These are phyloP conservation scores for Nadsonia starkeyi-henricii DNA, from an alignment of 1,139 yeast species.

Conservation along the genomic window DNA sequence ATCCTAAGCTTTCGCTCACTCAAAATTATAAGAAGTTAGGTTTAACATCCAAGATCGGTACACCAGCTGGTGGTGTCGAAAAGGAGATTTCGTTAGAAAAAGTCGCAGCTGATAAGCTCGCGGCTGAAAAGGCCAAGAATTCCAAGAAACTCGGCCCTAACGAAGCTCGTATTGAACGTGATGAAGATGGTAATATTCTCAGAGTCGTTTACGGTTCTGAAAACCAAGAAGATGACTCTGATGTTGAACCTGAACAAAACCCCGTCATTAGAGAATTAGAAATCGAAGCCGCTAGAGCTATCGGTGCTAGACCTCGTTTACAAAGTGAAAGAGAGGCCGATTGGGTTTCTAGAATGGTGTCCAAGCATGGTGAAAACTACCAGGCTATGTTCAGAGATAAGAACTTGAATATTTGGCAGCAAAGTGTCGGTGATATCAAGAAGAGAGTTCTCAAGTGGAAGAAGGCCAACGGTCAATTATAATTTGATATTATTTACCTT, in stretches of 20 bases:
- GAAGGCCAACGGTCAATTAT: conserved; percentile 23
- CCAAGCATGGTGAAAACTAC: conserved; percentile 78
- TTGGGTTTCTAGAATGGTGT: conserved; percentile 53
- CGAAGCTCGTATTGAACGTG: conserved; percentile 69
- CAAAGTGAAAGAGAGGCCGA: conserved; percentile 62
- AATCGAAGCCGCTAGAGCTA: conserved; percentile 44
- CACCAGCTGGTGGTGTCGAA: conserved; percentile 33
- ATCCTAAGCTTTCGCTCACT: conserved; percentile 58
- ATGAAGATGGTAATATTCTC: conserved; percentile 55
- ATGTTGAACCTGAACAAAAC: conserved; percentile 14
- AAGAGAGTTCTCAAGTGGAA: conserved; percentile 58
- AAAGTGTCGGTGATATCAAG: conserved; percentile 70
- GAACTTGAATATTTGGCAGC: conserved; percentile 71
- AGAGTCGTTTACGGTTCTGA: conserved; percentile 52
- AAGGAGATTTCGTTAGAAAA: conserved; percentile 24
- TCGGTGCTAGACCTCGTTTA: conserved; percentile 34
- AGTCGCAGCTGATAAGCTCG: conserved; percentile 21
- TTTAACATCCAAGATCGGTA: conserved; percentile 49
- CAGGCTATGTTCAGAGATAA: conserved; percentile 86
- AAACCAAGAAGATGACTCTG: conserved; percentile 20
- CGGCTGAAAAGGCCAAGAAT: conserved; percentile 27
- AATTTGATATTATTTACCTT: not conserved
- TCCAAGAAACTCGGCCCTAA: conserved; percentile 46
- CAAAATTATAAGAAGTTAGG: conserved; percentile 72
- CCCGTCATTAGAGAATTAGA: conserved; percentile 58